Evolutionary conservation across 2,329 filamentous ascomycete genomes (phyloP).

Genomic region (Xylariomycetidae sp.): DNA sequence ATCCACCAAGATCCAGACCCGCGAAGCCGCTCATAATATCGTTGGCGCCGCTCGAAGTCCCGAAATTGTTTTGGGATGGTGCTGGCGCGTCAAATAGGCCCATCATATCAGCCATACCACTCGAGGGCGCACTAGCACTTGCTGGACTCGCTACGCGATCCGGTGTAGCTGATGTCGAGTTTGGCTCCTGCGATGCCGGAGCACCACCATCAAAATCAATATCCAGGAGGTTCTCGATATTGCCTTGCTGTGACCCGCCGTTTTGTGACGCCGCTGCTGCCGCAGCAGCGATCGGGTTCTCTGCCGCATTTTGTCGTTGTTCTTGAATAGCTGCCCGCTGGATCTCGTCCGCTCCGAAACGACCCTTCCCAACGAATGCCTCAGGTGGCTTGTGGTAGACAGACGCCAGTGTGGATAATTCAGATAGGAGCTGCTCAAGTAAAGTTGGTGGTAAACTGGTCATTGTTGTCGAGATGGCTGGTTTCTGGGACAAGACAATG

Average conservation of each 20-base stretch:
- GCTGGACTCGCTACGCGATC: conserved; percentile 64
- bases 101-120: conserved; percentile 60
- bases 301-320: conserved; percentile 83
- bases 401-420: conserved; percentile 91
- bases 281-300: conserved; percentile 89
- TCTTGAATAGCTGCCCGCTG: conserved; percentile 96
- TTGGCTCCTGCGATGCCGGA: conserved; percentile 73
- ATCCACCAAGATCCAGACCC: conserved; percentile 67
- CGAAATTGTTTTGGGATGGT: conserved; percentile 41
- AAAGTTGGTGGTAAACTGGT: conserved; percentile 78
- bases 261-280: conserved; percentile 65
- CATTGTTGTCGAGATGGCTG: conserved; percentile 91
- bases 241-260: conserved; percentile 57
- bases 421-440: conserved; percentile 82
- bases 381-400: conserved; percentile 98
- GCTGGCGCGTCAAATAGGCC: conserved; percentile 66
- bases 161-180: conserved; percentile 54
- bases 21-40: conserved; percentile 90
- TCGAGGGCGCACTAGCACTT: conserved; percentile 30
- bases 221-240: conserved; percentile 91
- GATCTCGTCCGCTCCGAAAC: conserved; percentile 89
- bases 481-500: conserved; percentile 90
- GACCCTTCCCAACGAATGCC: conserved; percentile 94
- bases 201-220: conserved; percentile 94
- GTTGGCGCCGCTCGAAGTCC: conserved; percentile 42